A percentile compares a stretch with the other conserved stretches of the same genome.
These are phyloP conservation scores for Colletotrichum zoysiae DNA, from an alignment of 2,329 filamentous ascomycete genomes.

Conservation along the genomic window DNA sequence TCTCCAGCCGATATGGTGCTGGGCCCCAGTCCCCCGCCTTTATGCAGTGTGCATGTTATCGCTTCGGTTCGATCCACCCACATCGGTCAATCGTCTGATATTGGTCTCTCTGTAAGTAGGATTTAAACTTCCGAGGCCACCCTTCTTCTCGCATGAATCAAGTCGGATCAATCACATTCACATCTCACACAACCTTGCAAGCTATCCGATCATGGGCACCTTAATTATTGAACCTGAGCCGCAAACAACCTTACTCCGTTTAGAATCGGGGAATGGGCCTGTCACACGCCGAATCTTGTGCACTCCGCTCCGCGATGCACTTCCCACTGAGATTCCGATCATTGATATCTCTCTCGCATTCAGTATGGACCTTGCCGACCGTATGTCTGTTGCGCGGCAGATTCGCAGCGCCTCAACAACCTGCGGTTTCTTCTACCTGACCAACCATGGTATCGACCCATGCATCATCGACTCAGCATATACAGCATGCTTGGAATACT, in stretches of 20 bases:
- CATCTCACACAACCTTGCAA: too few species aligned
- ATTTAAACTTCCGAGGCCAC: not conserved
- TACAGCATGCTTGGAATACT: slow-evolving; percentile 57
- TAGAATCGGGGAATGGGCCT: slow-evolving; percentile 54
- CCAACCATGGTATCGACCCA: slow-evolving; percentile 60
- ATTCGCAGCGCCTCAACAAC: slow-evolving; percentile 61
- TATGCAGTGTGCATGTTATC: slow-evolving; percentile 2
- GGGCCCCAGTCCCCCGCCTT: not conserved
- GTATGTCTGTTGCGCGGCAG: slow-evolving; percentile 54
- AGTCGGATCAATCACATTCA: not conserved
- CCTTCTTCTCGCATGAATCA: not conserved
- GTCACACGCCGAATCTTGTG: slow-evolving; percentile 52
- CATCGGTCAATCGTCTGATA: not conserved
- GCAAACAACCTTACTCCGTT: slow-evolving; percentile 49
- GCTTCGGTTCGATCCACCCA: slow-evolving; percentile 9
- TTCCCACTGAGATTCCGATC: slow-evolving; percentile 62
- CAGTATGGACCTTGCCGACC: slow-evolving; percentile 51
- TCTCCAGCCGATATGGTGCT: slow-evolving; percentile 3
- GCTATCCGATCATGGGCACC: not conserved
- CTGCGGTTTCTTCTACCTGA: slow-evolving; percentile 69
- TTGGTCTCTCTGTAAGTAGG: not conserved
- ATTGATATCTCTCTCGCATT: slow-evolving; percentile 63
- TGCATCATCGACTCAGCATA: slow-evolving; percentile 49
- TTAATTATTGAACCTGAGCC: not conserved
- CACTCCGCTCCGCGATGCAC: slow-evolving; percentile 53